Evolutionary conservation across 768 basidiomycete species (phyloP), one percentile per base, ranked within the genome.

Genomic region (Lyophyllum semitale): DNA sequence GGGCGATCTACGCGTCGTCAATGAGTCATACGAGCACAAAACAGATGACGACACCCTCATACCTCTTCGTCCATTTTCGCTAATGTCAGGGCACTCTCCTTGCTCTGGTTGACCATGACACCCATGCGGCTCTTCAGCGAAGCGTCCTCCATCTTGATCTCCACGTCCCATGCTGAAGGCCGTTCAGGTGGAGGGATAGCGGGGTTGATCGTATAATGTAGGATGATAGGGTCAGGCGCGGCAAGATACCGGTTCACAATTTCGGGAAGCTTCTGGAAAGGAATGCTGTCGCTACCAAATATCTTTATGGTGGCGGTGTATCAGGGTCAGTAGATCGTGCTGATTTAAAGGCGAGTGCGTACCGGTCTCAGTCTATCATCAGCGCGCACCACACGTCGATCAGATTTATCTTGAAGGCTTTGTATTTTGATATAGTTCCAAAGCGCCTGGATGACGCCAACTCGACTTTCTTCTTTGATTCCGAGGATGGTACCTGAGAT

Each of bases 381-480:
- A 2, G 84, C 78, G 11, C 83, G 82, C 48, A 93, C 83, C 48
- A 84, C 68, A 35, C 86, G 81, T 53, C 91, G 76, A 69, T 93
- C 91, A 0, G 82, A 82, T 61, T 92, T 93, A 69, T 93, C 92
- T 69, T 93, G 91, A 17, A 95, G 72, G 23, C 84, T 83, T 60
- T 93, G 79, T 13, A 87, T 74, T 67, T 95, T 96, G 73, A 97
- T 89, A 62, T 95, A 94, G 64, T 89, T 91, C 95, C 95, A 98
- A 11, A 97, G 68, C 0, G 90, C 83, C 53, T 92, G 87, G 17
- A 96, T 80, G 17, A 92, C 83, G 6, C 89, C 91, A 22, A 88
- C 75, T 26, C 92, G 82, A 32, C 90, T 93, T 26, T 92, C 93
- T 66, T 97, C 91, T 61, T 89, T 88, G 67, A 95, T 80, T 18